phyloP scores from a whole-genome alignment of 371 early-diverging fungal genomes.

The Mucor saturninus region DNA sequence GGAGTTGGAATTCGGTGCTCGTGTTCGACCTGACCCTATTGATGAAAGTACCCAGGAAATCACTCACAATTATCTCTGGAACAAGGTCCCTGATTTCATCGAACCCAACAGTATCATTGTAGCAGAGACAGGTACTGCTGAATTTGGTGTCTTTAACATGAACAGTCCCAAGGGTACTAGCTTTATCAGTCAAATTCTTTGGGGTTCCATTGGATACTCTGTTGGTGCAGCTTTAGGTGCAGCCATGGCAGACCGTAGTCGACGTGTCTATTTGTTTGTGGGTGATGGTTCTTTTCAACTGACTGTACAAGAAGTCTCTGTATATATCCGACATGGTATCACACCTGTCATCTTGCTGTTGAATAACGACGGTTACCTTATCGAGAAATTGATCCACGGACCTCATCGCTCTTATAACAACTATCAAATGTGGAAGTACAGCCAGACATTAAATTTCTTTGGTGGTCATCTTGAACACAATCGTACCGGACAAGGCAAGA shows the following conservation, averaged over 20 bases:
- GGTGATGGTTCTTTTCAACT: constrained; percentile 62
- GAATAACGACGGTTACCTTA: constrained; percentile 62
- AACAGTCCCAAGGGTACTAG: constrained; percentile 37
- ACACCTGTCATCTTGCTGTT: constrained; percentile 53
- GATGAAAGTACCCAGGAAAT: constrained; percentile 23
- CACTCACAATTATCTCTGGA: constrained; percentile 54
- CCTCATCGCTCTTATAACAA: constrained; percentile 50
- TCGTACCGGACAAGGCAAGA: constrained; percentile 5
- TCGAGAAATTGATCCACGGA: constrained; percentile 58
- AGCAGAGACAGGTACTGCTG: constrained; percentile 57
- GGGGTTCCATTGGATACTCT: constrained; percentile 53
- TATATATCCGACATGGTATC: constrained; percentile 53
- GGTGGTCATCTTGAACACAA: constrained; percentile 31
- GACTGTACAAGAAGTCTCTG: constrained; percentile 52
- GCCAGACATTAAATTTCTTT: constrained; percentile 46
- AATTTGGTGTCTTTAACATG: constrained; percentile 47
- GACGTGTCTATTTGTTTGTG: constrained; percentile 48
- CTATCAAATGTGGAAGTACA: constrained; percentile 54
- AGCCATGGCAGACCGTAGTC: constrained; percentile 36
- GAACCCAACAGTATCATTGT: constrained; percentile 41
- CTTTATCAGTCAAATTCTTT: constrained; percentile 46
- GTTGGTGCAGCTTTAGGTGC: constrained; percentile 45
- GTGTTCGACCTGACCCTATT: constrained; percentile 19
- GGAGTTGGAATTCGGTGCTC: constrained; percentile 10
- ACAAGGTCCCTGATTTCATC: constrained; percentile 37